Evolutionary conservation across 768 basidiomycete species (phyloP).

Genomic region (Lepiota venenata): DNA sequence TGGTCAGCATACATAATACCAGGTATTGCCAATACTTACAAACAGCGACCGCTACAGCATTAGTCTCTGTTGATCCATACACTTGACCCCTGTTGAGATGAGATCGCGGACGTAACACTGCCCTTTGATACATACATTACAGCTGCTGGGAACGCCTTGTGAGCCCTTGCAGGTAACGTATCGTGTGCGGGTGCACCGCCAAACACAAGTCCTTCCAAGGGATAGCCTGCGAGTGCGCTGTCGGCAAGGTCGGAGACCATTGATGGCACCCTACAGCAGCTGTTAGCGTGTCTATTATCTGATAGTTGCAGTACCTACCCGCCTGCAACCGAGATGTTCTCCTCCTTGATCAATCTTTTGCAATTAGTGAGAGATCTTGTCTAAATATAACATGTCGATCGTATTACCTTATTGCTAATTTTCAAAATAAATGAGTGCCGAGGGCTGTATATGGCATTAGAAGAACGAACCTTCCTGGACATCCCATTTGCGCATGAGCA

Average conservation of each 20-base stretch:
- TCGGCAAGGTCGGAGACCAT: conserved; percentile 51
- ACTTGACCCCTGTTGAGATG: conserved; percentile 28
- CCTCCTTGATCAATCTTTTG: conserved; percentile 36
- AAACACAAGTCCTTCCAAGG: conserved; percentile 36
- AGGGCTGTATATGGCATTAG: too few species aligned
- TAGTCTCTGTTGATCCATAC: conserved; percentile 53
- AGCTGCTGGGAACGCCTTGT: conserved; percentile 32
- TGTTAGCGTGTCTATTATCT: not conserved
- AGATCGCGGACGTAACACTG: not conserved
- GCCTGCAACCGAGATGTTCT: conserved; percentile 42
- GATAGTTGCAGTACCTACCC: conserved; percentile 26
- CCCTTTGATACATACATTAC: conserved; percentile 15
- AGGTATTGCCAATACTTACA: conserved; percentile 17
- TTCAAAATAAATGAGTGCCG: not conserved
- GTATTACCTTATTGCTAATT: conserved; percentile 29
- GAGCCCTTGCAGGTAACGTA: conserved; percentile 29
- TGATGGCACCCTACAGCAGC: conserved; percentile 40
- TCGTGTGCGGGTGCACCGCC: conserved; percentile 41
- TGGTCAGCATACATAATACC: not conserved
- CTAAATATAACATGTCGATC: too few species aligned
- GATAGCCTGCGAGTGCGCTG: conserved; percentile 29
- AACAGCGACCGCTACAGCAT: conserved; percentile 38
- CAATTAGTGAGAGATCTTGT: not conserved
- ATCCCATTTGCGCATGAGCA: conserved; percentile 50
- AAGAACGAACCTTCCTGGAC: conserved; percentile 36